Evolutionary conservation across 1,139 yeast genomes (phyloP), one percentile per base, ranked within the genome.

Genomic region (Ogataea hybrid): DNA sequence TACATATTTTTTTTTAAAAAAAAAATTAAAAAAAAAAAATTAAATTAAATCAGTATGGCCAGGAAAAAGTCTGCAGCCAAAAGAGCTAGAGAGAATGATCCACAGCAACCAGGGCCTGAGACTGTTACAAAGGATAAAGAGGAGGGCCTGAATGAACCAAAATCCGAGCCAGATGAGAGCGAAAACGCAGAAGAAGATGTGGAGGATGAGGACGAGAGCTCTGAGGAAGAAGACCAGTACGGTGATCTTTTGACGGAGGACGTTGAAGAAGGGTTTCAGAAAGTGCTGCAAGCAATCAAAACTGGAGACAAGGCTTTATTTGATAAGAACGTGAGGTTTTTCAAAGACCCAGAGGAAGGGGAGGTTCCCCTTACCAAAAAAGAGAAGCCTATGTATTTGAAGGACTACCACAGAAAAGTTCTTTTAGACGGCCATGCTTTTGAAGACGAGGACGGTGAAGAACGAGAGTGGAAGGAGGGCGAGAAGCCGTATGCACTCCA

Each of bases 31-130:
- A n/a, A 11, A 16, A 25, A 31, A 25, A 14, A 14, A 14, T 14
- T 14, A 15, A 3, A 8, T 11, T 22, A 21, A 20, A 15, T 36
- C 7, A 9, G 3, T 29, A 87, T 87, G 96, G 85, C 95, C 35
- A 81, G 96, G 77, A 87, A 87, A 81, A 87, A 87, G 75, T 84
- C 95, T 20, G 92, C 94, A 32, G 73, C 92, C 45, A 85, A 83
- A 59, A 84, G 70, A 63, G 94, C 92, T 28, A 74, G 69, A 59
- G 41, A 38, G 28, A 32, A 37, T 3, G 29, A 29, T n/a, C 23
- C 22, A 3, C 12, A 17, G 14, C 87, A 14, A n/a, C 16, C 9
- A 5, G 38, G 81, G 56, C 10, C 34, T 11, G 25, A 22, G 46
- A 47, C 23, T 47, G 44, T 15, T 8, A 12, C 6, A n/a, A 17